A percentile compares a stretch with the other conserved stretches of the same genome.
Evolutionary conservation across 306 rosid genomes (phyloP).

Genomic region (Abrus precatorius): DNA sequence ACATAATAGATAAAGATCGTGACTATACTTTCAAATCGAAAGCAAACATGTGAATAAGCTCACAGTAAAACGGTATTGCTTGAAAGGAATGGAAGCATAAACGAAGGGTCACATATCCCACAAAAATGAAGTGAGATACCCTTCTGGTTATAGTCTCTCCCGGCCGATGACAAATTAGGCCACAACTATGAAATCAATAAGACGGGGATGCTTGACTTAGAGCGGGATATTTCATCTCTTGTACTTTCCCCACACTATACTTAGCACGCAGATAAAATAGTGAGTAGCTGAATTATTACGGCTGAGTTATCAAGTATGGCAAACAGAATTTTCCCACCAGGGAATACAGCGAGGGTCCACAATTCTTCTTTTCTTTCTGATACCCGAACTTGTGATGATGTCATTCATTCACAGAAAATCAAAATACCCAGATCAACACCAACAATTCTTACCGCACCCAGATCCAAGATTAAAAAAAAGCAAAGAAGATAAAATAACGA

Average conservation of each 20-base stretch:
- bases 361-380: slow-evolving; percentile 16
- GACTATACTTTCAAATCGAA: slow-evolving; percentile 48
- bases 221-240: background rate
- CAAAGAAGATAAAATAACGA: slow-evolving; percentile 2
- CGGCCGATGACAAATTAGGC: slow-evolving; percentile 9
- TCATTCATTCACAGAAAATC: slow-evolving; percentile 27
- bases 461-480: slow-evolving; percentile 53
- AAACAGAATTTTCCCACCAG: background rate
- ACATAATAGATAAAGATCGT: slow-evolving; percentile 49
- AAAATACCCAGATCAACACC: slow-evolving; percentile 25
- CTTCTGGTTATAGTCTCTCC: background rate
- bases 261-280: background rate
- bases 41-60: slow-evolving; percentile 38
- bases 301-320: background rate
- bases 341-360: slow-evolving; percentile 9
- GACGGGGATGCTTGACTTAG: background rate
- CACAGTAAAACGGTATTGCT: slow-evolving; percentile 10
- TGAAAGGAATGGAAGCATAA: background rate
- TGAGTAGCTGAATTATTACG: background rate
- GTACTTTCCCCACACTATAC: background rate
- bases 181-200: background rate
- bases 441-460: slow-evolving; percentile 29
- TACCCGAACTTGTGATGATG: background rate
- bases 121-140: background rate
- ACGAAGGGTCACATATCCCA: slow-evolving; percentile 12